These are phyloP conservation scores for Tolypocladium ophioglossoides DNA, from an alignment of 2,329 filamentous ascomycete species.

Conservation along the genomic window DNA sequence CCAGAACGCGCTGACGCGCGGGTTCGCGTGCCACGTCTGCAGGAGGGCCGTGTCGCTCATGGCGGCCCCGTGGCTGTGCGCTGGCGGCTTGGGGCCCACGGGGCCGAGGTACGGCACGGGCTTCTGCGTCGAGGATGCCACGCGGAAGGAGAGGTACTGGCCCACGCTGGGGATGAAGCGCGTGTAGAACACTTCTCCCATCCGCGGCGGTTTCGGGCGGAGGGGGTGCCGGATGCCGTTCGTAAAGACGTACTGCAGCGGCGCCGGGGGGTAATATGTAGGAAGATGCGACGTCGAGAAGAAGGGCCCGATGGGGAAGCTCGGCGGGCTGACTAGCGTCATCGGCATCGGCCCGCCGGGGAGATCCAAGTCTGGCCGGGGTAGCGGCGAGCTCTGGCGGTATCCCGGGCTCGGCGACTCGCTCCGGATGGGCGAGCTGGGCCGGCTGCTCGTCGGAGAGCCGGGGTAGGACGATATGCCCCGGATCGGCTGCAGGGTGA, in stretches of 20 bases:
- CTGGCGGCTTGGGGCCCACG: slow-evolving; percentile 27
- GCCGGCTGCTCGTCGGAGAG: slow-evolving; percentile 43
- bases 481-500: slow-evolving; percentile 58
- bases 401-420: slow-evolving; percentile 11
- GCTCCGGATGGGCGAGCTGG: slow-evolving; percentile 36
- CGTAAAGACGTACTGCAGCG: slow-evolving; percentile 71
- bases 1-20: slow-evolving; percentile 81
- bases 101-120: slow-evolving; percentile 57
- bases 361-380: slow-evolving; percentile 22
- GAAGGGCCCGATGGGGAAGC: slow-evolving; percentile 55
- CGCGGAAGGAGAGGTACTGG: slow-evolving; percentile 82
- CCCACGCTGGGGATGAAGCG: slow-evolving; percentile 73
- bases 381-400: slow-evolving; percentile 1
- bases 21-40: slow-evolving; percentile 79
- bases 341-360: slow-evolving; percentile 28
- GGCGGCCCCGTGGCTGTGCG: slow-evolving; percentile 28
- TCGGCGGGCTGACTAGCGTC: slow-evolving; percentile 9
- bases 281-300: slow-evolving; percentile 75
- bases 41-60: slow-evolving; percentile 51
- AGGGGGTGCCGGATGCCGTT: slow-evolving; percentile 75
- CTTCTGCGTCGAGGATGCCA: slow-evolving; percentile 59
- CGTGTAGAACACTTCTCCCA: slow-evolving; percentile 85
- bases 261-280: slow-evolving; percentile 80
- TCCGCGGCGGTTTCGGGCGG: slow-evolving; percentile 76
- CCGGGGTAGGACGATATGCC: slow-evolving; percentile 27